A percentile compares a stretch with the other conserved stretches of the same genome.
Evolutionary conservation across 495 filamentous ascomycete genomes (phyloP).

Genomic region (Tuber magnatum): DNA sequence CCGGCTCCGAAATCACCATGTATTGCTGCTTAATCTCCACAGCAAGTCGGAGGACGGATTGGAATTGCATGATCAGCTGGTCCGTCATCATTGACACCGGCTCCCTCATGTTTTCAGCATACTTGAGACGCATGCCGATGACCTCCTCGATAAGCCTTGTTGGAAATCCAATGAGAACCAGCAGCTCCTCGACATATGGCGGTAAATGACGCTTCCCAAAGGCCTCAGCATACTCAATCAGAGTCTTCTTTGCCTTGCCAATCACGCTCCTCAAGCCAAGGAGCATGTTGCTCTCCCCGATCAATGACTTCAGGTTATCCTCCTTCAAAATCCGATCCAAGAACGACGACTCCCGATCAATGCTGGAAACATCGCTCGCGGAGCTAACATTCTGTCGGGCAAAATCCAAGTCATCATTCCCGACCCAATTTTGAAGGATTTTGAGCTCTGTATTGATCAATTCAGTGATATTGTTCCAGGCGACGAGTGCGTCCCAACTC

Average conservation of each 20-base stretch:
- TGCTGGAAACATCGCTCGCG: constrained; percentile 55
- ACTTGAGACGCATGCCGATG: constrained; percentile 83
- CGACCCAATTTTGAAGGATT: constrained; percentile 90
- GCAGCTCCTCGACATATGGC: constrained; percentile 91
- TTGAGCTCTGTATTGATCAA: constrained; percentile 91
- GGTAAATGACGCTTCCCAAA: constrained; percentile 89
- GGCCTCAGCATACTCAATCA: constrained; percentile 76
- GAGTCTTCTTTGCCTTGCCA: constrained; percentile 80
- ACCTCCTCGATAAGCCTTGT: constrained; percentile 94
- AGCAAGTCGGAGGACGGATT: constrained; percentile 81
- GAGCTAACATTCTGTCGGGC: constrained; percentile 50
- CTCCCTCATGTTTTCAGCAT: constrained; percentile 91
- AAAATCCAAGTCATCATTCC: constrained; percentile 91
- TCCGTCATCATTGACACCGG: constrained; percentile 73
- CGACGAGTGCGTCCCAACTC: constrained; percentile 76
- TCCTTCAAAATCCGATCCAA: constrained; percentile 97
- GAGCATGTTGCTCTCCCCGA: constrained; percentile 82
- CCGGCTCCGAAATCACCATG: constrained; percentile 69
- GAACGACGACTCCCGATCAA: constrained; percentile 84
- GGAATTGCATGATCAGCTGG: constrained; percentile 95
- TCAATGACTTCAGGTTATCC: constrained; percentile 84
- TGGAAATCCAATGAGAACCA: constrained; percentile 93
- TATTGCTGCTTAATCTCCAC: constrained; percentile 89
- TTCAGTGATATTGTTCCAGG: constrained; percentile 97
- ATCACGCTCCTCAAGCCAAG: constrained; percentile 73